These are phyloP conservation scores for Penicillium salamii DNA, from an alignment of 495 filamentous ascomycete genomes.

Conservation along the genomic window DNA sequence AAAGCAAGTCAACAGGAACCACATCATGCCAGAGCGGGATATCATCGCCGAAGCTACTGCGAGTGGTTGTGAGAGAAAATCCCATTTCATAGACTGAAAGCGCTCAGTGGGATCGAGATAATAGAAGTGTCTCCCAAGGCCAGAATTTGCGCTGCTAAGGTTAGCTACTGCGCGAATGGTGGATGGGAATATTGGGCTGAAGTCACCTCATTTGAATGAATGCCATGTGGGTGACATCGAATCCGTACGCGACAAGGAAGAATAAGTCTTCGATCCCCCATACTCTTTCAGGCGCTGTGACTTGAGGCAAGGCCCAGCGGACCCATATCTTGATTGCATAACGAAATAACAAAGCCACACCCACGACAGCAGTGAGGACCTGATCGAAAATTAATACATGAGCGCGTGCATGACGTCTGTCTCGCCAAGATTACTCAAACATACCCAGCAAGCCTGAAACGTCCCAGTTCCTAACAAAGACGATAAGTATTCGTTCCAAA, in stretches of 20 bases:
- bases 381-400: slow-evolving; percentile 8
- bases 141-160: slow-evolving; percentile 23
- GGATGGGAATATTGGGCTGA: neutral
- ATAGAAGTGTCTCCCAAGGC: slow-evolving; percentile 33
- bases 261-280: slow-evolving; percentile 38
- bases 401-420: neutral
- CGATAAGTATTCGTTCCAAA: neutral
- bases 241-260: slow-evolving; percentile 27
- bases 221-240: slow-evolving; percentile 33
- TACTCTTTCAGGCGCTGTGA: slow-evolving; percentile 29
- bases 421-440: neutral
- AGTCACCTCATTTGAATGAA: slow-evolving; percentile 31
- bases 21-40: slow-evolving; percentile 40
- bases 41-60: slow-evolving; percentile 48
- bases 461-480: slow-evolving; percentile 19
- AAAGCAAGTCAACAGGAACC: slow-evolving; percentile 37
- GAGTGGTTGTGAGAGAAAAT: slow-evolving; percentile 33
- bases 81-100: slow-evolving; percentile 27
- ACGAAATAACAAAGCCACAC: slow-evolving; percentile 28
- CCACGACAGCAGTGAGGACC: slow-evolving; percentile 31
- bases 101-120: slow-evolving; percentile 21
- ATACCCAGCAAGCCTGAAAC: slow-evolving; percentile 32
- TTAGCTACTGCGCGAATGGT: neutral
- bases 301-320: slow-evolving; percentile 32
- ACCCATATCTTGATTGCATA: slow-evolving; percentile 35